Base-by-base conservation (phyloP, 495 filamentous ascomycete species). In the Lasiosphaeria ovina region DNA sequence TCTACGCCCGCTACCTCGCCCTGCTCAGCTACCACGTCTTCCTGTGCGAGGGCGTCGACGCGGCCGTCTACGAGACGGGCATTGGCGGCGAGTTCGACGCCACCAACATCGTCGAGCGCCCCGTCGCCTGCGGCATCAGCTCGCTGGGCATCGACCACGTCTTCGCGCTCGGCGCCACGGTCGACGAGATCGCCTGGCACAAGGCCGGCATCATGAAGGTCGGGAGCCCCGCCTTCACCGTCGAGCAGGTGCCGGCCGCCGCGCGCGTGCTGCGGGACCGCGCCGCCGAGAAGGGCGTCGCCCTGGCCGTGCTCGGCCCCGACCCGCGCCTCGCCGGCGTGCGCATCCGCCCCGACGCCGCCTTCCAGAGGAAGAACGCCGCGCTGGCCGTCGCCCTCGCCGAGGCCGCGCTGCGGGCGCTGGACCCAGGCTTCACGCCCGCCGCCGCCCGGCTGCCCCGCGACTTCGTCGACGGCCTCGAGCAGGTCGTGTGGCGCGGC, bases 141-240 rank as follows among this genome's bases (percentile, higher is more conserved):
- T 92, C 87, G 51, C 77, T 98, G 32, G 94, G 92, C 7, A 96
- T 98, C 62, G 95, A 98, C 65, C 94, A 98, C 66, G 84, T 86
- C 12, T 80, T 78, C 14, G 78, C 92, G 69, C 82, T 98, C 36
- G 94, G 94, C 12, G 72, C 83, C 38, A 95, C 94, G 0, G 86
- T 97, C 47, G 89, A 92, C 52, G 82, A 93, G 63, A 98, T 98
- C 61, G 93, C 95, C 4, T 98, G 95, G 94, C 93, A 98, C 68
- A 98, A 98, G 72, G 90, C 84, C 11, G 94, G 94, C 11, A 93
- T 98, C 54, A 88, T 97, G 77, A 98, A 98, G 71, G 32, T 70
- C 2, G 85, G 83, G 0, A 78, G 78, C 10, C 82, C 85, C 8
- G 89, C 85, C 3, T 94, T 96, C 57, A 90, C 88, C 1, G 84